Conservation (phyloP, 768 basidiomycete species). For the Agrocybe praecox region DNA sequence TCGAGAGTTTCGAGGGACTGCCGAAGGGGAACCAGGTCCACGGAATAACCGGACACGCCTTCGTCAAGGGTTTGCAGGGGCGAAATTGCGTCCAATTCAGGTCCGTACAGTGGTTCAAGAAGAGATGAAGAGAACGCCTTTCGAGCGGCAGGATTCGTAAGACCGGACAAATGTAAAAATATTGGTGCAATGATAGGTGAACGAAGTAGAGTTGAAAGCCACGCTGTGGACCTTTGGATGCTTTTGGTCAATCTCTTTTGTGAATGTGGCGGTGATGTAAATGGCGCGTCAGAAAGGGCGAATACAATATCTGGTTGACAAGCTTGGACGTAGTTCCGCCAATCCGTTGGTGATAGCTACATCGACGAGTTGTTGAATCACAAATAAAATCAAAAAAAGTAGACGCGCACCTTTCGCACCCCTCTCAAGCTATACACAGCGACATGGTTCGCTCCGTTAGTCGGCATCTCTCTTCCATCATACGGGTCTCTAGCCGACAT, state of each 20-base stretch:
- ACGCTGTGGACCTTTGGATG: slow-evolving; percentile 66
- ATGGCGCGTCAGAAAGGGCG: slow-evolving; percentile 71
- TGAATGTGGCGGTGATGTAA: slow-evolving; percentile 64
- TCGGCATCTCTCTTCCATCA: slow-evolving; percentile 68
- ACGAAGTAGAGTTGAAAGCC: slow-evolving; percentile 61
- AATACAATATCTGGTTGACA: slow-evolving; percentile 72
- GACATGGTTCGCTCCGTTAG: slow-evolving; percentile 64
- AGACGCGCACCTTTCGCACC: slow-evolving; percentile 70
- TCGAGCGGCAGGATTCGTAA: slow-evolving; percentile 55
- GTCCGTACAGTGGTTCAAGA: slow-evolving; percentile 54
- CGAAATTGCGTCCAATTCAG: slow-evolving; percentile 50
- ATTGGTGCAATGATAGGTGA: slow-evolving; percentile 42
- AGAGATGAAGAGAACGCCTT: slow-evolving; percentile 63
- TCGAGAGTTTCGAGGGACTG: slow-evolving; percentile 29
- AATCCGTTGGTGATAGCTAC: slow-evolving; percentile 58
- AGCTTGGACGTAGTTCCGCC: slow-evolving; percentile 52
- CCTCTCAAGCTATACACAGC: slow-evolving; percentile 66
- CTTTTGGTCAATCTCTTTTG: slow-evolving; percentile 81
- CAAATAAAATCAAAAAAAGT: too few relatives aligned
- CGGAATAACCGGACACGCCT: slow-evolving; percentile 67
- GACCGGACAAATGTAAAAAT: slow-evolving; percentile 74
- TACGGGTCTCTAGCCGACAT: slow-evolving; percentile 68
- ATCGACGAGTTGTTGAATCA: too few relatives aligned
- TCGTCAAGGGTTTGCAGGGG: slow-evolving; percentile 65
- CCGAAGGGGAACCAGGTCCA: slow-evolving; percentile 62